phyloP scores from a whole-genome alignment of 192 early-diverging fungal genomes.

The Thoreauomyces humboldtii region DNA sequence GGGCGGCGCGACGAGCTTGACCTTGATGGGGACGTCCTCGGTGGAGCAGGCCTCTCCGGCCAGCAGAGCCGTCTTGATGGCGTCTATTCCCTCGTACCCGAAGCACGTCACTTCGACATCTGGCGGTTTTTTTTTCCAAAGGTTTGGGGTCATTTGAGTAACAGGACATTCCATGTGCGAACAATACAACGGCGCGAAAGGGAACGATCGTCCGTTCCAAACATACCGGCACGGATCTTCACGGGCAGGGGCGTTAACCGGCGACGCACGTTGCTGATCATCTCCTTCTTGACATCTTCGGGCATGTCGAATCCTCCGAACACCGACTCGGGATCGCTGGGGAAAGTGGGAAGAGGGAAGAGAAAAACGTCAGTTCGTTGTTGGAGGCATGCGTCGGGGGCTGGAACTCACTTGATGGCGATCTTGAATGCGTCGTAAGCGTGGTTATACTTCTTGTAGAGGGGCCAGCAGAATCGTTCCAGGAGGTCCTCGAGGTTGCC shows the following conservation, averaged over 20 bases:
- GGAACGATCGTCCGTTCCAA: neutral
- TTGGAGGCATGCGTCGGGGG: neutral
- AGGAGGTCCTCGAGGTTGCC: conserved; percentile 83
- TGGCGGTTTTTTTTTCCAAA: too few species aligned
- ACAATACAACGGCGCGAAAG: too few species aligned
- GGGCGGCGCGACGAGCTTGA: conserved; percentile 90
- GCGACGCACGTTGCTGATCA: conserved; percentile 80
- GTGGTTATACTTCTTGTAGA: conserved; percentile 94
- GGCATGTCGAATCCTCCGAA: conserved; percentile 77
- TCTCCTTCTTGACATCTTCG: conserved; percentile 62
- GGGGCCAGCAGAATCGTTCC: conserved; percentile 83
- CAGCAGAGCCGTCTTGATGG: conserved; percentile 83
- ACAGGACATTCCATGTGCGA: neutral
- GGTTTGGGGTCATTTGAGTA: too few species aligned
- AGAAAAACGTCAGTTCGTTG: too few species aligned
- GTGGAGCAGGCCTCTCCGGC: conserved; percentile 83
- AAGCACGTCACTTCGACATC: conserved; percentile 94
- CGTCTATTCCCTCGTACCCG: conserved; percentile 93
- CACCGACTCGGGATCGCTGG: conserved; percentile 79
- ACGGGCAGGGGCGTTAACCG: conserved; percentile 93
- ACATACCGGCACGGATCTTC: conserved; percentile 85
- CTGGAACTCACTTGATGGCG: conserved; percentile 69
- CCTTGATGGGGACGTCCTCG: conserved; percentile 74
- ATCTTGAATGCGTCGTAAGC: conserved; percentile 97
- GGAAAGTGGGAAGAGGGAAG: neutral